These are phyloP conservation scores for Coccomyxa sp. DNA, from an alignment of 139 green algal genomes.

Conservation along the genomic window DNA sequence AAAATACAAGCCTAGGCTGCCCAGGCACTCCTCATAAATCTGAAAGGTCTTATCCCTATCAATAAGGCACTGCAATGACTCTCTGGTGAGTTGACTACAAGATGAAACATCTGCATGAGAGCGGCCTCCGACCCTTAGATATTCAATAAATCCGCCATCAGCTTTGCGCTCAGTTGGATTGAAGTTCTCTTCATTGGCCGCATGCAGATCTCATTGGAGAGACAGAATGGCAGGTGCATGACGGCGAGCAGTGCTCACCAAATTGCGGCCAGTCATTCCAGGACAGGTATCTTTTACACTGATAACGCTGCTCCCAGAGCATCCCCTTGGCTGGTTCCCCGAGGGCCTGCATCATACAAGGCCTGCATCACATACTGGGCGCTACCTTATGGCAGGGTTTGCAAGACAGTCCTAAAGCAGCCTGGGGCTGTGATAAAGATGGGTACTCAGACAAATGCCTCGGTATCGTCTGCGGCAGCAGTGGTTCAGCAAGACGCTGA, in stretches of 20 bases:
- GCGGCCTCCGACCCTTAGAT: constrained; percentile 22
- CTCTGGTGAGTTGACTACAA: background rate
- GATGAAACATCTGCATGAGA: background rate
- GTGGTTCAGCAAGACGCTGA: constrained; percentile 25
- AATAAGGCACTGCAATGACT: background rate
- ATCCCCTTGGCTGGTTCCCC: no score
- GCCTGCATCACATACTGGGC: no score
- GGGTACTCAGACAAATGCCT: constrained; percentile 48
- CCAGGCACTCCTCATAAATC: no score
- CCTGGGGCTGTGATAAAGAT: no score
- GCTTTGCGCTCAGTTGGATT: constrained; percentile 4
- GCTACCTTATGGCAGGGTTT: background rate
- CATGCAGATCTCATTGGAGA: no score
- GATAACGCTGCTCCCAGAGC: background rate
- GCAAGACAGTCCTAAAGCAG: background rate
- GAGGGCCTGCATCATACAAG: no score
- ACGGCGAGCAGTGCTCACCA: no score
- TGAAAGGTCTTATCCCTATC: no score
- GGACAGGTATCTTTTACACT: background rate
- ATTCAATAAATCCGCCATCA: background rate
- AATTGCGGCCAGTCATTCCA: no score
- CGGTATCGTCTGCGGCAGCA: constrained; percentile 16
- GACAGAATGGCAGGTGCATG: no score
- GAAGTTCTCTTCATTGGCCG: constrained; percentile 7
- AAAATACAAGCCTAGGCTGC: no score